A percentile compares a stretch with the other conserved stretches of the same genome.
Evolutionary conservation across 768 basidiomycete species (phyloP).

Genomic region (Clathrus columnatus): DNA sequence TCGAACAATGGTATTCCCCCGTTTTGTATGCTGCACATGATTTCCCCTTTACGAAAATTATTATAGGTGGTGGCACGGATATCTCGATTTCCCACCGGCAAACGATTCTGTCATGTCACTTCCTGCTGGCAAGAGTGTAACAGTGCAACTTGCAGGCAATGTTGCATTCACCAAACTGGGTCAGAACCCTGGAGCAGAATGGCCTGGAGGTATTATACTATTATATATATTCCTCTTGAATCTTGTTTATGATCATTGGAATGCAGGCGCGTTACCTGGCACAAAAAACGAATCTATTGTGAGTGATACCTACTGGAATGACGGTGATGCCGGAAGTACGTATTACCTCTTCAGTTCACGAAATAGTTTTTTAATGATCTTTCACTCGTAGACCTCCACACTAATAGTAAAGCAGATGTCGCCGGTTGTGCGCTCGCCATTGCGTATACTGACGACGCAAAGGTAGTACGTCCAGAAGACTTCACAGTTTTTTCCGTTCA

Average conservation of each 20-base stretch:
- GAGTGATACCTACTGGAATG: slow-evolving; percentile 5
- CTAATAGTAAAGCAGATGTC: slow-evolving; percentile 42
- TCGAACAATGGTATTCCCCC: slow-evolving; percentile 28
- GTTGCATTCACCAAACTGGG: slow-evolving; percentile 1
- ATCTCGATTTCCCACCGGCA: slow-evolving; percentile 51
- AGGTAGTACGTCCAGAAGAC: slow-evolving; percentile 51
- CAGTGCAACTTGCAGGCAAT: slow-evolving; percentile 46
- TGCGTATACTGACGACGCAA: slow-evolving; percentile 60
- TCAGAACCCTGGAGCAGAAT: background rate
- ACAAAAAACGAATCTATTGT: background rate
- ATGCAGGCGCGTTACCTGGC: background rate
- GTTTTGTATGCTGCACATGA: background rate
- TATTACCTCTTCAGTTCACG: background rate
- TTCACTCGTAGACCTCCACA: slow-evolving; percentile 37
- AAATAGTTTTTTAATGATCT: background rate
- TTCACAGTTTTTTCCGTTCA: slow-evolving; percentile 70
- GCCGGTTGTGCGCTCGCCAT: slow-evolving; percentile 65
- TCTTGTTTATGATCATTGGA: background rate
- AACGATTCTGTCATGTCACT: slow-evolving; percentile 48
- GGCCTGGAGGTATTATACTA: slow-evolving; percentile 4
- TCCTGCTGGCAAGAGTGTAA: slow-evolving; percentile 47
- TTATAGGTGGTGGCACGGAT: slow-evolving; percentile 52
- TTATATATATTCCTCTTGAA: background rate
- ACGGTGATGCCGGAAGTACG: slow-evolving; percentile 1
- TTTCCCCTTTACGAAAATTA: slow-evolving; percentile 1